These are phyloP conservation scores for Alternaria burnsii DNA, from an alignment of 2,329 filamentous ascomycete species.

Conservation along the genomic window DNA sequence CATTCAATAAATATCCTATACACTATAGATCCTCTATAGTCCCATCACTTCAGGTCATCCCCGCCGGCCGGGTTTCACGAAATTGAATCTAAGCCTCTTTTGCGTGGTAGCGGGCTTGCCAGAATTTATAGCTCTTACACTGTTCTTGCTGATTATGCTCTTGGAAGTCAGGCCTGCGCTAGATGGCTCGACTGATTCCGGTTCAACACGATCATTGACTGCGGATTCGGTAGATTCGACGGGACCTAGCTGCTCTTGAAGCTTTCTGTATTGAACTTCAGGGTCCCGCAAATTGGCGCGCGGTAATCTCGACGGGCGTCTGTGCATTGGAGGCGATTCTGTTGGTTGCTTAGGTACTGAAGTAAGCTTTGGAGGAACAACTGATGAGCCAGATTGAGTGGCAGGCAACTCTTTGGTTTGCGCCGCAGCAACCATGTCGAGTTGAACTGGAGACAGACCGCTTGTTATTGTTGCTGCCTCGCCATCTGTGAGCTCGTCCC, in stretches of 20 bases:
- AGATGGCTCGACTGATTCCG: background rate
- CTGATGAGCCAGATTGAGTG: background rate
- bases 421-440: background rate
- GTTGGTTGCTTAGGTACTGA: background rate
- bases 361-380: background rate
- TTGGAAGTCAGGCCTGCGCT: constrained; percentile 6
- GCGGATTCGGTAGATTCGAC: background rate
- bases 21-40: background rate
- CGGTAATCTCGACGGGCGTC: background rate
- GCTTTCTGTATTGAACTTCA: constrained; percentile 23
- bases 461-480: background rate
- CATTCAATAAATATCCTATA: background rate
- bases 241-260: constrained; percentile 22
- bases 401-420: background rate
- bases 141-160: constrained; percentile 4
- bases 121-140: background rate
- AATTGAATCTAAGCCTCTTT: constrained; percentile 1
- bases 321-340: background rate
- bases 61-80: background rate
- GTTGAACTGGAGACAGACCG: background rate
- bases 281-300: constrained; percentile 10
- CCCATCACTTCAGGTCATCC: background rate
- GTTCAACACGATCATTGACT: background rate
- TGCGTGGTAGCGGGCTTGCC: background rate
- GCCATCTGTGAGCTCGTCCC: constrained; percentile 4